These are phyloP conservation scores for Cladophialophora bantiana DNA, from an alignment of 2,329 filamentous ascomycete species.

Conservation along the genomic window DNA sequence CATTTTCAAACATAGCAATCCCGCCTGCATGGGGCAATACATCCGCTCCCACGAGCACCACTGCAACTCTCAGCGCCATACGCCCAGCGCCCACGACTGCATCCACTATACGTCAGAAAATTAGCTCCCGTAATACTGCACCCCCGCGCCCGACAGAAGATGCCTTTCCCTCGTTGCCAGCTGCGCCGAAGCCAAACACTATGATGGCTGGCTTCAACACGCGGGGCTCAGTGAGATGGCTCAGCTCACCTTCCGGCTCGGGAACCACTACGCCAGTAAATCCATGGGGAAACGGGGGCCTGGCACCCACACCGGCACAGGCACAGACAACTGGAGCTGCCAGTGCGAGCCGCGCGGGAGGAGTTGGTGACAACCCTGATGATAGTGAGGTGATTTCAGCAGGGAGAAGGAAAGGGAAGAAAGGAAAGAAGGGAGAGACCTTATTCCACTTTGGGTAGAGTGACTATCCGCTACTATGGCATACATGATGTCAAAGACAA, in stretches of 20 bases:
- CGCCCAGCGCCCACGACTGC: slow-evolving; percentile 28
- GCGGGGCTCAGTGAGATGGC: slow-evolving; percentile 55
- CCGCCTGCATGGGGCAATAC: slow-evolving; percentile 30
- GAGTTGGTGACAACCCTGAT: slow-evolving; percentile 38
- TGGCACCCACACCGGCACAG: slow-evolving; percentile 35
- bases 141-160: slow-evolving; percentile 56
- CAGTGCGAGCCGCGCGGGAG: slow-evolving; percentile 29
- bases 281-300: slow-evolving; percentile 48
- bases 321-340: slow-evolving; percentile 29
- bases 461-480: neutral
- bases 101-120: slow-evolving; percentile 27
- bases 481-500: neutral
- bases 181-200: slow-evolving; percentile 72
- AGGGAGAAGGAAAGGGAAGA: slow-evolving; percentile 42
- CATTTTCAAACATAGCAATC: slow-evolving; percentile 26
- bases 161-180: slow-evolving; percentile 82
- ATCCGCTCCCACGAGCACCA: slow-evolving; percentile 38
- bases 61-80: slow-evolving; percentile 37
- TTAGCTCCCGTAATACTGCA: slow-evolving; percentile 29
- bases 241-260: slow-evolving; percentile 43
- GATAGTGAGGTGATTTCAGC: slow-evolving; percentile 39
- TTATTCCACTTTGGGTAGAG: slow-evolving; percentile 50
- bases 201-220: slow-evolving; percentile 55
- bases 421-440: slow-evolving; percentile 52
- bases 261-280: slow-evolving; percentile 44